Evolutionary conservation across 768 basidiomycete species (phyloP).

Genomic region (Mycena pura): DNA sequence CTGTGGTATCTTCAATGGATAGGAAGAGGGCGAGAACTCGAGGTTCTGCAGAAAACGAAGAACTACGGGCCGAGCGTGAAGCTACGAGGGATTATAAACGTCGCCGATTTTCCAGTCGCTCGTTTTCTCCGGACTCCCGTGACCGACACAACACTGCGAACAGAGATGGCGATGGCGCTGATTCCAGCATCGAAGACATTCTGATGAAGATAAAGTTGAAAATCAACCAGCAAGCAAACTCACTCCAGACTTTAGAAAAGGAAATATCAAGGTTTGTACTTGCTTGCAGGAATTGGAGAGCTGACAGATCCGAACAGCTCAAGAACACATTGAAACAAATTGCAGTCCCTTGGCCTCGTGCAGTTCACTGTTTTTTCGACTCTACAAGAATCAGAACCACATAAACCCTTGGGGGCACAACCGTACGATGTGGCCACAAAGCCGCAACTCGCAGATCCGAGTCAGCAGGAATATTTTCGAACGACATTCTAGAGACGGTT

Average conservation of each 20-base stretch:
- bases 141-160: constrained; percentile 6
- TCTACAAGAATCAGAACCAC: constrained; percentile 15
- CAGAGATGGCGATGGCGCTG: too few species aligned
- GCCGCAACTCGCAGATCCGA: constrained; percentile 11
- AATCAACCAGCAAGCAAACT: constrained; percentile 55
- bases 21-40: constrained; percentile 23
- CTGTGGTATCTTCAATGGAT: background rate
- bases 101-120: constrained; percentile 31
- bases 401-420: constrained; percentile 3
- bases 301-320: constrained; percentile 29
- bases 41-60: constrained; percentile 18
- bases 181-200: constrained; percentile 38
- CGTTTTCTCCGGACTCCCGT: constrained; percentile 19
- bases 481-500: constrained; percentile 6
- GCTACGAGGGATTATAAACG: constrained; percentile 34
- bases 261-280: constrained; percentile 52
- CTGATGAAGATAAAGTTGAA: constrained; percentile 55
- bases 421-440: constrained; percentile 12
- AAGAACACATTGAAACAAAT: constrained; percentile 34
- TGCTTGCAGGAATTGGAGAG: constrained; percentile 8
- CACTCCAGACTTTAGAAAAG: constrained; percentile 50
- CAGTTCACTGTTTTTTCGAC: constrained; percentile 25
- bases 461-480: constrained; percentile 18
- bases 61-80: constrained; percentile 10
- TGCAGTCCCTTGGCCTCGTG: constrained; percentile 10